Evolutionary conservation across 2,329 filamentous ascomycete species (phyloP).

Genomic region (Scleromitrula shiraiana): DNA sequence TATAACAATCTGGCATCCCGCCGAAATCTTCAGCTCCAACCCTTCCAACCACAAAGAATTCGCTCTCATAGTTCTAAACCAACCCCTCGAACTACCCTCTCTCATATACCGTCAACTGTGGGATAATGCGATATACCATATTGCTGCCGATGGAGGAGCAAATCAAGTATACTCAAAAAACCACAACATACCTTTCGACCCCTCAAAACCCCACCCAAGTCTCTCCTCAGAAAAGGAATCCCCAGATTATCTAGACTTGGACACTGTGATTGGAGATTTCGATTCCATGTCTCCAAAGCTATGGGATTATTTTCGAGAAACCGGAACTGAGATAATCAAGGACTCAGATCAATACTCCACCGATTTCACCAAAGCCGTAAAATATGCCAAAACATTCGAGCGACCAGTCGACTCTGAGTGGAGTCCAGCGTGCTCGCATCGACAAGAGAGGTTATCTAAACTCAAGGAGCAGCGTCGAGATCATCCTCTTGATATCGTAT

Average conservation of each 20-base stretch:
- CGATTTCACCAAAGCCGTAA: conserved; percentile 80
- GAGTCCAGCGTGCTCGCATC: not conserved
- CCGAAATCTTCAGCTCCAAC: conserved; percentile 23
- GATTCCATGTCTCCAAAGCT: conserved; percentile 67
- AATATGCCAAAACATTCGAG: conserved; percentile 37
- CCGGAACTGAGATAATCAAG: conserved; percentile 53
- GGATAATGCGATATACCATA: conserved; percentile 46
- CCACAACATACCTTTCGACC: not conserved
- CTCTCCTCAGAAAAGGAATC: conserved; percentile 19
- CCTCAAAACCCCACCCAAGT: not conserved
- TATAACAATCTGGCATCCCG: conserved; percentile 30
- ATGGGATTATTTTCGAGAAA: conserved; percentile 37
- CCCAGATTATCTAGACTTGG: conserved; percentile 16
- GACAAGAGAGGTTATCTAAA: conserved; percentile 1
- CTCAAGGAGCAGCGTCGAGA: conserved; percentile 16
- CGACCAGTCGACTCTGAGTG: not conserved
- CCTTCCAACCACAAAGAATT: conserved; percentile 28
- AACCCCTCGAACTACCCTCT: conserved; percentile 43
- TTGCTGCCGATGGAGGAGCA: conserved; percentile 89
- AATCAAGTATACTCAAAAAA: conserved; percentile 56
- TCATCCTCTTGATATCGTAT: conserved; percentile 57
- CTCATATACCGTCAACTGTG: conserved; percentile 29
- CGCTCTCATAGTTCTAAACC: conserved; percentile 52
- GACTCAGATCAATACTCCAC: conserved; percentile 80
- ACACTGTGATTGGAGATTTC: conserved; percentile 80